phyloP scores from a whole-genome alignment of 768 basidiomycete genomes.

The Paxillus involutus region DNA sequence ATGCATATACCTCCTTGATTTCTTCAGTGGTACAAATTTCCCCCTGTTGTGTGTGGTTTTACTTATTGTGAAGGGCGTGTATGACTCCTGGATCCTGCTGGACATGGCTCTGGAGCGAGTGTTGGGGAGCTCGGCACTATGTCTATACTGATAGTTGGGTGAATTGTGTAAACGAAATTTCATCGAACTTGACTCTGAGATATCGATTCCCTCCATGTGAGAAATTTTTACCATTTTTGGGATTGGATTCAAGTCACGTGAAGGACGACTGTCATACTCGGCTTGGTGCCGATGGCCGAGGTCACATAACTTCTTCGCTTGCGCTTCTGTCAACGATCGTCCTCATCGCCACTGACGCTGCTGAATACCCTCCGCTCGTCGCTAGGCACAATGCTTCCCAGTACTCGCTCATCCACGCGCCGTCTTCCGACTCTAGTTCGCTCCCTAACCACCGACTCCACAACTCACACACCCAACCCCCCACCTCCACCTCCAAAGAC shows the following conservation, averaged over 20 bases:
- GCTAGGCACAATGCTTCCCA: slow-evolving; percentile 25
- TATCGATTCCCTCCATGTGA: too few species aligned
- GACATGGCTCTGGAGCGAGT: slow-evolving; percentile 8
- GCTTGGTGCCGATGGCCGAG: neutral
- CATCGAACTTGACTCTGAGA: too few species aligned
- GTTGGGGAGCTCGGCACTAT: neutral
- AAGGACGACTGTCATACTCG: neutral
- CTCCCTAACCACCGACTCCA: slow-evolving; percentile 26
- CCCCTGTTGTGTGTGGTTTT: slow-evolving; percentile 1
- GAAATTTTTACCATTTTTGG: too few species aligned
- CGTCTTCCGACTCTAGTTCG: slow-evolving; percentile 19
- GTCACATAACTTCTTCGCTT: neutral
- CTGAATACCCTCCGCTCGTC: slow-evolving; percentile 11
- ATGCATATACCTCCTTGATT: slow-evolving; percentile 11
- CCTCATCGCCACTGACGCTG: slow-evolving; percentile 5
- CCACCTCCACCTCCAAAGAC: slow-evolving; percentile 29
- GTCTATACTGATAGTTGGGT: neutral
- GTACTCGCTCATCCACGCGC: slow-evolving; percentile 10
- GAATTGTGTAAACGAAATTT: neutral
- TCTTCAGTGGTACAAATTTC: slow-evolving; percentile 7
- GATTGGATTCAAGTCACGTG: slow-evolving; percentile 12
- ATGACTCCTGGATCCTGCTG: slow-evolving; percentile 12
- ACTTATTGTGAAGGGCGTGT: slow-evolving; percentile 1
- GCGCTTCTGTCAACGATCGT: neutral
- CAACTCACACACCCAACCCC: slow-evolving; percentile 24